Base-by-base conservation (phyloP, 257 asterid species). In the Osmanthus fragrans region DNA sequence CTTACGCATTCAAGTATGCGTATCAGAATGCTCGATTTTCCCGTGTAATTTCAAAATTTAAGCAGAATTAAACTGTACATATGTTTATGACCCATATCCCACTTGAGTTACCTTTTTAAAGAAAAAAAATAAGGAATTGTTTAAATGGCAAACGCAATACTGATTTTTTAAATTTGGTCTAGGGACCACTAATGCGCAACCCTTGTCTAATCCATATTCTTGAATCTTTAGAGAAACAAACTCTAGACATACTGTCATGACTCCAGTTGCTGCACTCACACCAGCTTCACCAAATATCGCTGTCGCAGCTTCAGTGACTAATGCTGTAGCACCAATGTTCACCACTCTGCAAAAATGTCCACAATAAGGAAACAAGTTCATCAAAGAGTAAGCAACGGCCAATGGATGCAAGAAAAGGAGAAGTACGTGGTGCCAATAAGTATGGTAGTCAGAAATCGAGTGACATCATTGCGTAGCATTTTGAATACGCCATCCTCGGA, bases 341-440 rank as follows among this genome's bases (percentile, higher is more conserved):
- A 91, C 99, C 87, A 95, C 98, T 70, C 99, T 95, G 96, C 58
- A 80, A 83, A 87, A 80, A 86, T 71, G 80, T 77, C 84, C 81
- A 82, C 82, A 84, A 83, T 86, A 80, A 89, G 89, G 81, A 85
- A 82, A 68, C 77, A 77, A 47, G 75, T 81, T 81, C 72, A 66
- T 77, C 80, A 86, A 66, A 72, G 69, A 74, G 81, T 79, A 85
- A 80, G 77, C 63, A 85, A 37, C n/a, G 40, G 83, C 75, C 30
- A 69, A 63, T 60, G 21, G 73, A 77, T 74, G 47, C 81, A 81
- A 71, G 75, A 84, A 70, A 82, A 87, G 71, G 76, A 82, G 83
- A 80, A 82, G 67, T 93, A 96, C 99, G 99, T 96, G 84, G 99
- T 96, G 88, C 99, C 99, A 80, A 96, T 96, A 75, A 96, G 98